phyloP scores from a whole-genome alignment of 108 stramenopile genomes.

The Pseudonitzschia pungens region DNA sequence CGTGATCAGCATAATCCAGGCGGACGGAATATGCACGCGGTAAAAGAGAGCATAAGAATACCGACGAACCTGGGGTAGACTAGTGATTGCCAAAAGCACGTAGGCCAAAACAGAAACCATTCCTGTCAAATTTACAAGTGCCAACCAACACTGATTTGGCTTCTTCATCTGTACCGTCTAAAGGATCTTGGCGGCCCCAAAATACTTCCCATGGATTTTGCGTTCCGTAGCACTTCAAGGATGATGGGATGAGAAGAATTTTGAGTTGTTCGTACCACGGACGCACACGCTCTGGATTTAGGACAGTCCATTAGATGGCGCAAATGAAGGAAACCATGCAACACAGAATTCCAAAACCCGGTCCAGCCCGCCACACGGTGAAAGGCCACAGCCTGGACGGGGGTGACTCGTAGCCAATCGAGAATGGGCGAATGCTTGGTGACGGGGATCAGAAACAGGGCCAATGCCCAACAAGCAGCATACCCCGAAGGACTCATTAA shows the following conservation, averaged over 20 bases:
- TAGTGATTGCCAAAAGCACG: slow-evolving; percentile 24
- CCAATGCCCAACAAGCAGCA: slow-evolving; percentile 13
- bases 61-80: slow-evolving; percentile 22
- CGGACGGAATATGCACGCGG: slow-evolving; percentile 19
- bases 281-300: background rate
- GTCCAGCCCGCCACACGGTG: slow-evolving; percentile 32
- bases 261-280: background rate
- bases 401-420: slow-evolving; percentile 5
- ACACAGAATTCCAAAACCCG: slow-evolving; percentile 7
- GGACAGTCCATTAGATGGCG: background rate
- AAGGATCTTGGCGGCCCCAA: background rate
- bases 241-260: background rate
- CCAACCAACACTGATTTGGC: slow-evolving; percentile 8
- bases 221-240: background rate
- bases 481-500: slow-evolving; percentile 9
- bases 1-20: slow-evolving; percentile 26
- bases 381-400: slow-evolving; percentile 24
- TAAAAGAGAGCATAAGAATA: slow-evolving; percentile 29
- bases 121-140: slow-evolving; percentile 19
- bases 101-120: slow-evolving; percentile 17
- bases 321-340: slow-evolving; percentile 21
- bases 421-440: slow-evolving; percentile 33
- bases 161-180: background rate
- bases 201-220: background rate
- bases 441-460: slow-evolving; percentile 43